Base-by-base conservation (phyloP, 768 basidiomycete species). In the Crucibulum laeve region DNA sequence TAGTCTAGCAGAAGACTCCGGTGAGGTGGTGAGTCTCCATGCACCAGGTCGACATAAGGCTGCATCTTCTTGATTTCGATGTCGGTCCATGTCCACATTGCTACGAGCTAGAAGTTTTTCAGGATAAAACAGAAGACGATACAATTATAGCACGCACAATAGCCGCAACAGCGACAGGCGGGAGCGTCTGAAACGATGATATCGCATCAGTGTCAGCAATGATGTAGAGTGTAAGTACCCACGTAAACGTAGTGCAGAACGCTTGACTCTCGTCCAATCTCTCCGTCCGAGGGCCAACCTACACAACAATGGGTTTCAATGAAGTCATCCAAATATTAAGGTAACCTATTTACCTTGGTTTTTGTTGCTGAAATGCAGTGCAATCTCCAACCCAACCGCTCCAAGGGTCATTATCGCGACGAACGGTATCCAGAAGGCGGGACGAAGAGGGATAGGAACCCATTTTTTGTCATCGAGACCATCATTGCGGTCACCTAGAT, bases 11-110 rank as follows among this genome's bases (percentile, higher is more conserved):
- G 57, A 11, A 79, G 57, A 57, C 75, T 76, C 5, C 70, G 68
- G 43, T 77, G 63, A 5, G 79, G 68, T 0, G 75, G 73, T 1
- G 77, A 70, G 45, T 78, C 69, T 1, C 79, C 79, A 38, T 74
- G 73, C 2, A 75, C 73, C 8, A 79, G 71, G 47, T 79, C 77
- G 18, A 80, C 70, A 52, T 79, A 80, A 5, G 79, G 79, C 74
- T 79, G 79, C 60, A 80, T 69, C 54, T 71, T 75, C 51, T 78
- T 76, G 39, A 81, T 73, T 46, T 77, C 77, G 19, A 74, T 64
- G 49, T 78, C 77, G 4, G 76, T 78, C 77, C 76, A 78, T 4
- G 73, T 58, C 77, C 77, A 80, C 42, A 77, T 45, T 0, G 70
- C 72, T 3, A 73, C 70, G 8, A 79, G 43, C 70, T 74, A 46